Evolutionary conservation across 768 basidiomycete species (phyloP), one percentile per base, ranked within the genome.

Genomic region (Daedaleopsis nitida): DNA sequence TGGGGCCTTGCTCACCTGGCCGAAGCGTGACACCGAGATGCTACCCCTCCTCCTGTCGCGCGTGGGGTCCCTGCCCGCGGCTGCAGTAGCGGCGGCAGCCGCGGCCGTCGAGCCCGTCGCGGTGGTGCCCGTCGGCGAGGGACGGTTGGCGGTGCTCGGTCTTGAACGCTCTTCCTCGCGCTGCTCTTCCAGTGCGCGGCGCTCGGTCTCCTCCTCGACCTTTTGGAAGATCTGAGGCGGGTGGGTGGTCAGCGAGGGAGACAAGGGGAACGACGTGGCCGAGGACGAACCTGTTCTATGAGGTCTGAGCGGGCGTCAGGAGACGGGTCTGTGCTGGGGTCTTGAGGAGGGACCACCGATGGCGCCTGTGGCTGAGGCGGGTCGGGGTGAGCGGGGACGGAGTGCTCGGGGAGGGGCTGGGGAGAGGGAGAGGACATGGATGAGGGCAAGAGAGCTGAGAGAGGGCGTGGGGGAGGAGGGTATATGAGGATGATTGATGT

Each of bases 21-120:
- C 86, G 64, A 86, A 84, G 17, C 83, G 77, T 56, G 84, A 83
- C 45, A 88, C 77, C 0, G 85, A 86, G 39, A 88, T 77, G 55
- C 82, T 85, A 17, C 80, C 81, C 50, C 80, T 76, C 47, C 77
- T 74, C 43, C 72, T 71, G 52, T 76, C 67, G 42, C 53, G 27
- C 19, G 39, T 14, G 49, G 32, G 43, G 60, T 42, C 49, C 54
- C 51, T 44, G 43, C 27, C 42, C 51, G 37, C 54, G 39, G 60
- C 44, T 54, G 24, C 52, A 48, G 56, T 57, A 16, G 61, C 47
- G 21, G 52, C 57, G 39, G 44, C 64, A 12, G 45, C 59, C 52
- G 39, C 64, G 52, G 51, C 27, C 49, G 42, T 51, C n/a, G 21
- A 35, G 17, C 3, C 27, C 27, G 21, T 16, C 53, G 35, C n/a